Evolutionary conservation across 805 yeast species (phyloP).

Genomic region (Candida tammaniensis): DNA sequence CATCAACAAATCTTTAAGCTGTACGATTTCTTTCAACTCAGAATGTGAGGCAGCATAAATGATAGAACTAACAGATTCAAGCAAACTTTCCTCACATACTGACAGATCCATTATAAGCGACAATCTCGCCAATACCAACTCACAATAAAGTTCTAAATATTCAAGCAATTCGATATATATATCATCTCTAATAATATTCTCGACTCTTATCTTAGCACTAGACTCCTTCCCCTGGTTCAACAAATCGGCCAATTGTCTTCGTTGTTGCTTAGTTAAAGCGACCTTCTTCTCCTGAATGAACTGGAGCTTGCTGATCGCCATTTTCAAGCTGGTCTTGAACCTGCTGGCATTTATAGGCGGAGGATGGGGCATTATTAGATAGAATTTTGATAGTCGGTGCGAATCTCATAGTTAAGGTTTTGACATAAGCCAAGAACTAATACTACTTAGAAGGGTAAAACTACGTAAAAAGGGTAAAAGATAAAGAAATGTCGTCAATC

Average conservation of each 20-base stretch:
- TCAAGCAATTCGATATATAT: constrained; percentile 76
- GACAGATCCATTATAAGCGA: constrained; percentile 50
- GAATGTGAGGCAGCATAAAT: constrained; percentile 69
- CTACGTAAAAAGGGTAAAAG: no score
- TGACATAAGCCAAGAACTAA: no score
- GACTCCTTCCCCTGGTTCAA: constrained; percentile 69
- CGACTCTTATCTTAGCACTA: constrained; percentile 81
- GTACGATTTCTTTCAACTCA: constrained; percentile 68
- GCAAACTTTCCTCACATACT: constrained; percentile 56
- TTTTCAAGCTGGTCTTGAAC: constrained; percentile 49
- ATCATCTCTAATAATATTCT: constrained; percentile 80
- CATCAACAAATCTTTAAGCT: constrained; percentile 59
- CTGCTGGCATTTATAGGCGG: constrained; percentile 31
- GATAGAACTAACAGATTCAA: constrained; percentile 71
- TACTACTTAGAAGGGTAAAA: no score
- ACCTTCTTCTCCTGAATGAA: constrained; percentile 72
- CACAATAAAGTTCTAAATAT: constrained; percentile 77
- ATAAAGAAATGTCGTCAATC: constrained; percentile 4
- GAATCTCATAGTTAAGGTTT: no score
- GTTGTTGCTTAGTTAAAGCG: constrained; percentile 71
- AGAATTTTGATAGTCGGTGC: no score
- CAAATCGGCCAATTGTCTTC: constrained; percentile 69
- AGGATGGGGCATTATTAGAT: constrained; percentile 16
- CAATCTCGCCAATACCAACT: constrained; percentile 71
- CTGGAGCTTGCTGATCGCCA: constrained; percentile 69